Evolutionary conservation across 371 early-diverging fungal genomes (phyloP).

Genomic region (Dichotomocladium elegans): DNA sequence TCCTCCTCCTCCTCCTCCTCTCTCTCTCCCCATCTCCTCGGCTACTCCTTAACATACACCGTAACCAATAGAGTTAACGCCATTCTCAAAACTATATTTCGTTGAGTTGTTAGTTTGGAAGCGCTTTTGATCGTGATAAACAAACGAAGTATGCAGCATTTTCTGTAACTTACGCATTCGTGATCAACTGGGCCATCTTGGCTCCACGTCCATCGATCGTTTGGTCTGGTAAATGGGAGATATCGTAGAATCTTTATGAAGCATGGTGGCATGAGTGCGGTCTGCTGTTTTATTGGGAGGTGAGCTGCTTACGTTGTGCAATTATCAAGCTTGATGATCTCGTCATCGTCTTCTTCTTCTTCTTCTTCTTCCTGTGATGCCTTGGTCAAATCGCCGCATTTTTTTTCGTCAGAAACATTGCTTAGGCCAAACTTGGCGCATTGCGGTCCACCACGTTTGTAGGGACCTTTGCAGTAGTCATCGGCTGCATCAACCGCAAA

Average conservation of each 20-base stretch:
- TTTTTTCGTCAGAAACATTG: constrained; percentile 2
- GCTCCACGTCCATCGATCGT: constrained; percentile 23
- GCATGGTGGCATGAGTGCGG: neutral
- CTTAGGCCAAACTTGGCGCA: constrained; percentile 14
- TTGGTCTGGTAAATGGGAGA: constrained; percentile 26
- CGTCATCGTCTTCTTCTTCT: constrained; percentile 2
- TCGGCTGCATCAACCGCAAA: constrained; percentile 3
- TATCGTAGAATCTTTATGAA: constrained; percentile 32
- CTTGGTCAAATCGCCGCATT: constrained; percentile 3
- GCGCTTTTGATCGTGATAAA: too few relatives aligned
- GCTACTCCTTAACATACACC: constrained; percentile 20
- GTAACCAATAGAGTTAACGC: constrained; percentile 40
- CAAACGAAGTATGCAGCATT: too few relatives aligned
- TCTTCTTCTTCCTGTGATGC: constrained; percentile 5
- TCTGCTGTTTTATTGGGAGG: neutral
- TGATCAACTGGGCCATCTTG: constrained; percentile 43
- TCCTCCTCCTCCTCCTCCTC: neutral
- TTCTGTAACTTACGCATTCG: constrained; percentile 38
- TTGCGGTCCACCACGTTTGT: constrained; percentile 1
- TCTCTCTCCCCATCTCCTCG: neutral
- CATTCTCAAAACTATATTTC: constrained; percentile 39
- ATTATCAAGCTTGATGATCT: constrained; percentile 22
- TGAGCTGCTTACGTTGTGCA: constrained; percentile 31
- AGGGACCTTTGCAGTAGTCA: constrained; percentile 14
- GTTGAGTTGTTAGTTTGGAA: too few relatives aligned